These are phyloP conservation scores for Pleomassaria siparia DNA, from an alignment of 2,329 filamentous ascomycete genomes.

Conservation along the genomic window DNA sequence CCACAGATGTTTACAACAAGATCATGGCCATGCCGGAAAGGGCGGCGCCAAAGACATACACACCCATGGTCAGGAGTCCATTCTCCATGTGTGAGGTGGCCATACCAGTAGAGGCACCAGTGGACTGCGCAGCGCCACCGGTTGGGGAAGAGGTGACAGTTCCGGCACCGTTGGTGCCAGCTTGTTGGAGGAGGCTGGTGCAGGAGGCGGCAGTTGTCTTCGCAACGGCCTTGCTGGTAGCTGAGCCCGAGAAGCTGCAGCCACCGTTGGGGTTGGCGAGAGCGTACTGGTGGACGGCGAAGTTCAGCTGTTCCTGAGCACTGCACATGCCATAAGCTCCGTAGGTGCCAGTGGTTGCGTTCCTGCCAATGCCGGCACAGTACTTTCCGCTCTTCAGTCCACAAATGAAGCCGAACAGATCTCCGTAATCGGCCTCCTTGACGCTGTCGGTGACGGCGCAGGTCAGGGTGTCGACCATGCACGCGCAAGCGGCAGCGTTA, in stretches of 20 bases:
- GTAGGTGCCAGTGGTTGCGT: conserved; percentile 68
- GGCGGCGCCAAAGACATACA: conserved; percentile 53
- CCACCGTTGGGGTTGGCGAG: conserved; percentile 58
- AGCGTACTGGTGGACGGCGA: conserved; percentile 70
- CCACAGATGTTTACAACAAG: conserved; percentile 48
- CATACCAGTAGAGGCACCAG: conserved; percentile 45
- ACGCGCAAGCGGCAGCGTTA: conserved; percentile 76
- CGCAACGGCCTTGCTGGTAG: conserved; percentile 55
- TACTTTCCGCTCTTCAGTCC: conserved; percentile 53
- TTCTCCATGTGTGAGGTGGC: conserved; percentile 50
- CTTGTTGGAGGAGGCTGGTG: conserved; percentile 60
- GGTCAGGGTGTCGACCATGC: conserved; percentile 74
- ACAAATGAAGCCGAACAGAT: conserved; percentile 76
- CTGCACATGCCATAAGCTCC: conserved; percentile 80
- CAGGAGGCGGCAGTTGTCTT: conserved; percentile 56
- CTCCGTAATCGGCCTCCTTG: conserved; percentile 60
- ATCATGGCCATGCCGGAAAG: conserved; percentile 58
- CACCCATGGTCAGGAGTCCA: conserved; percentile 51
- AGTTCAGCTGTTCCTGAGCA: conserved; percentile 69
- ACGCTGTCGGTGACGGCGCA: conserved; percentile 66
- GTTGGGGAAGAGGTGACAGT: conserved; percentile 54
- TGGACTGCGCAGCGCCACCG: conserved; percentile 24
- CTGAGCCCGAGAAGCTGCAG: conserved; percentile 72
- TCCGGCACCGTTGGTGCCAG: conserved; percentile 62
- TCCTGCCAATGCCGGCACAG: conserved; percentile 69